phyloP scores from a whole-genome alignment of 768 basidiomycete genomes.

The Obba rivulosa region DNA sequence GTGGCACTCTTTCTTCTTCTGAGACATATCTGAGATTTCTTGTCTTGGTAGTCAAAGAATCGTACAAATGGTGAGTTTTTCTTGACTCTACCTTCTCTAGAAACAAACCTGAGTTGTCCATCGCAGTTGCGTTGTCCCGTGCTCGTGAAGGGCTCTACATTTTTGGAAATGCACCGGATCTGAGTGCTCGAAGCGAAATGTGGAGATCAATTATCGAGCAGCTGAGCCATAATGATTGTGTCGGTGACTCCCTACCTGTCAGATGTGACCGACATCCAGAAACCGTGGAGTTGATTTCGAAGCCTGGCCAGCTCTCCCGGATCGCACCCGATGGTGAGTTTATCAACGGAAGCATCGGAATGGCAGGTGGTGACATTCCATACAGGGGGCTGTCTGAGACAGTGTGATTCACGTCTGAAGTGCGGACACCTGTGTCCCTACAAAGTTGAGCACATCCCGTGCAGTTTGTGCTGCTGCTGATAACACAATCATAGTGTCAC shows the following conservation, averaged over 20 bases:
- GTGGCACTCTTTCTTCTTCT: background rate
- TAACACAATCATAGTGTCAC: constrained; percentile 42
- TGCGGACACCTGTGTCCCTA: constrained; percentile 66
- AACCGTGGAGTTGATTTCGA: constrained; percentile 31
- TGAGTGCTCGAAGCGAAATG: constrained; percentile 45
- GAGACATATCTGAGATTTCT: background rate
- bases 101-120: constrained; percentile 3
- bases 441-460: constrained; percentile 33
- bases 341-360: background rate
- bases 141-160: constrained; percentile 72
- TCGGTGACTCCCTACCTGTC: constrained; percentile 52
- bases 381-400: constrained; percentile 54
- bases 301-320: constrained; percentile 45
- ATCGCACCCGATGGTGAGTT: constrained; percentile 56
- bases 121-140: constrained; percentile 62
- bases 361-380: background rate
- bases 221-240: constrained; percentile 37
- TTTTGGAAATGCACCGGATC: constrained; percentile 57
- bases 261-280: constrained; percentile 52
- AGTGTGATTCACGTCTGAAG: constrained; percentile 45
- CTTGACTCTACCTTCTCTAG: background rate
- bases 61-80: constrained; percentile 44
- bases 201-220: constrained; percentile 55
- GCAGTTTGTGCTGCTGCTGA: background rate
- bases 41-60: constrained; percentile 44